Percentiles rank a stretch among this genome's conserved stretches.
These are phyloP conservation scores for Venturia oleaginea DNA, from an alignment of 2,329 filamentous ascomycete species.

Conservation along the genomic window DNA sequence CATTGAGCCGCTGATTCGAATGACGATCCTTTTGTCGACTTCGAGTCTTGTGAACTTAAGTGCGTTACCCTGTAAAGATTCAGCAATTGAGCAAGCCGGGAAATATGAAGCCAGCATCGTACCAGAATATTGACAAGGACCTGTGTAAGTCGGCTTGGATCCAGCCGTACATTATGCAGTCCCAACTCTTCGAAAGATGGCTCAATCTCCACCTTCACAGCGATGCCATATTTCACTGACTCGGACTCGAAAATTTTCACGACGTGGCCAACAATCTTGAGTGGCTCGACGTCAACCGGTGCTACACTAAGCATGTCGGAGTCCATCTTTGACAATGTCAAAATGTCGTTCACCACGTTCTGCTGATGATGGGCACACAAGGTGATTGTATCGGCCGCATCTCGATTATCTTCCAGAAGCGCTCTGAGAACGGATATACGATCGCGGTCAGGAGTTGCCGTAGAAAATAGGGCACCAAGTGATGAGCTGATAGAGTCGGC, in stretches of 20 bases:
- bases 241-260: constrained; percentile 12
- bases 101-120: not conserved
- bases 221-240: not conserved
- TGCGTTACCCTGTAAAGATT: constrained; percentile 2
- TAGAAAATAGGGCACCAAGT: not conserved
- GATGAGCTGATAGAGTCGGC: constrained; percentile 10
- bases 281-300: constrained; percentile 4
- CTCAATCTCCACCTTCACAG: not conserved
- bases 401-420: constrained; percentile 20
- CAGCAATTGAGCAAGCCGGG: not conserved
- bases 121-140: constrained; percentile 8
- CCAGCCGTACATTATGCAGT: not conserved
- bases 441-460: constrained; percentile 21
- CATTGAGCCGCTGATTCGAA: not conserved
- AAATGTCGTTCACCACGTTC: constrained; percentile 35
- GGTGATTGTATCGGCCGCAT: constrained; percentile 30
- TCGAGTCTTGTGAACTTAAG: constrained; percentile 5
- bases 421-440: constrained; percentile 15
- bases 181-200: constrained; percentile 1
- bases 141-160: constrained; percentile 5
- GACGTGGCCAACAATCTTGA: constrained; percentile 4
- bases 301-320: constrained; percentile 7
- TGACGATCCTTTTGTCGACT: not conserved
- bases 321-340: constrained; percentile 13
- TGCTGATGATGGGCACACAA: constrained; percentile 40